Evolutionary conservation across 2,329 filamentous ascomycete genomes (phyloP).

Genomic region (Aspergillus quadrilineatus): DNA sequence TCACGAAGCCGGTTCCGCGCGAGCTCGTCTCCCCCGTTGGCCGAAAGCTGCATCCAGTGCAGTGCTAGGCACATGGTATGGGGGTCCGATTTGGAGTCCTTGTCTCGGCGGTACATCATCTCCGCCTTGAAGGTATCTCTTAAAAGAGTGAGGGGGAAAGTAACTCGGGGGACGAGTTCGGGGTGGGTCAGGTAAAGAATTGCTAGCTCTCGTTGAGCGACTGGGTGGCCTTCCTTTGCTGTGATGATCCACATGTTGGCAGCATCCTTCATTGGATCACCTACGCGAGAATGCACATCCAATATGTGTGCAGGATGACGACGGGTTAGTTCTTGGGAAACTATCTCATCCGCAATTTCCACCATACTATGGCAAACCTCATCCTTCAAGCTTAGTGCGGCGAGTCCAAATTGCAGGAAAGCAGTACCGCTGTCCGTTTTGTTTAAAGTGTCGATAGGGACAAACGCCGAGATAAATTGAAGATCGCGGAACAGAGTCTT

Average conservation of each 20-base stretch:
- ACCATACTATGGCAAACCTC: constrained; percentile 83
- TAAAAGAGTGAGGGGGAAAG: constrained; percentile 78
- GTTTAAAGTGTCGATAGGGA: constrained; percentile 58
- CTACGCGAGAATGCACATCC: constrained; percentile 31
- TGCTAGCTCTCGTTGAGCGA: constrained; percentile 87
- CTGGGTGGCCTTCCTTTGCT: constrained; percentile 84
- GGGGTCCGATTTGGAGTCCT: constrained; percentile 71
- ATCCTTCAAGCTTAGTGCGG: constrained; percentile 82
- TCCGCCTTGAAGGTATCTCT: constrained; percentile 88
- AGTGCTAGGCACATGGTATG: constrained; percentile 89
- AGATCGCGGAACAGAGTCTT: constrained; percentile 78
- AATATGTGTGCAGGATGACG: constrained; percentile 34
- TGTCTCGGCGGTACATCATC: constrained; percentile 67
- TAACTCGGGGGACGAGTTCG: constrained; percentile 75
- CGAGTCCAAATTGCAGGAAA: constrained; percentile 86
- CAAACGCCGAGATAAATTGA: constrained; percentile 66
- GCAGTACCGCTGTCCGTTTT: constrained; percentile 66
- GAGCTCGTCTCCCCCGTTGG: constrained; percentile 79
- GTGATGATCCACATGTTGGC: constrained; percentile 89
- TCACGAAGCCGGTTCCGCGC: constrained; percentile 80
- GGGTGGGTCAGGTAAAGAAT: constrained; percentile 92
- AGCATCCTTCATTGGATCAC: constrained; percentile 63
- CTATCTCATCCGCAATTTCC: constrained; percentile 69
- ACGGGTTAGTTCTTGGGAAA: constrained; percentile 54
- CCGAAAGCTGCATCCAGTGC: constrained; percentile 95